A percentile compares a stretch with the other conserved stretches of the same genome.
These are phyloP conservation scores for Penicillium hesseltinei DNA, from an alignment of 2,329 filamentous ascomycete genomes.

Conservation along the genomic window DNA sequence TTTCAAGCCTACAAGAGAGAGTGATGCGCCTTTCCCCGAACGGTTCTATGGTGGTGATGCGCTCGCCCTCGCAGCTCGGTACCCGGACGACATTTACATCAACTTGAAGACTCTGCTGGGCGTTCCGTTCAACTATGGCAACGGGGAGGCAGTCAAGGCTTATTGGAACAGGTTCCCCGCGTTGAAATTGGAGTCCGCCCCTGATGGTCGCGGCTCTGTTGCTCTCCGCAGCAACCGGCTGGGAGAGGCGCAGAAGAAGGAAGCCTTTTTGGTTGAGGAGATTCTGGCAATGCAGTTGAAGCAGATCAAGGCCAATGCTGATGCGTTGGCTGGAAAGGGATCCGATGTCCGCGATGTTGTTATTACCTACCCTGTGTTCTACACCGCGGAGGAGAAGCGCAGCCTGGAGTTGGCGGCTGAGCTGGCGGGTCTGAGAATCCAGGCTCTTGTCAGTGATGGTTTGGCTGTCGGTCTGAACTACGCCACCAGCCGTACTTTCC, in stretches of 20 bases:
- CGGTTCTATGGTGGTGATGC: constrained; percentile 90
- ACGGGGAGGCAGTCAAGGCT: constrained; percentile 57
- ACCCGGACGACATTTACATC: constrained; percentile 89
- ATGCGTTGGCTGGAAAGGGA: constrained; percentile 73
- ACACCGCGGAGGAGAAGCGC: constrained; percentile 83
- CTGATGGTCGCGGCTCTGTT: constrained; percentile 62
- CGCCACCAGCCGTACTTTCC: constrained; percentile 86
- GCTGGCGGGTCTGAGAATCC: constrained; percentile 80
- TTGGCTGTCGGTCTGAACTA: constrained; percentile 93
- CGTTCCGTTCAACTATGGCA: constrained; percentile 50
- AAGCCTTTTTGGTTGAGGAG: constrained; percentile 77
- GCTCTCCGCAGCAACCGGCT: constrained; percentile 77
- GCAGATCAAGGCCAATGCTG: constrained; percentile 85
- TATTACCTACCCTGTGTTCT: constrained; percentile 86
- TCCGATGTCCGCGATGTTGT: constrained; percentile 75
- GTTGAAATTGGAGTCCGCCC: constrained; percentile 61
- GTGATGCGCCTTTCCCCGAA: constrained; percentile 73
- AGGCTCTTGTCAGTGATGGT: constrained; percentile 83
- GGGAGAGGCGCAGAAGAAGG: constrained; percentile 61
- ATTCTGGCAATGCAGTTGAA: constrained; percentile 94
- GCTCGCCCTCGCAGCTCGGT: constrained; percentile 78
- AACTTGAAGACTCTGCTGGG: constrained; percentile 93
- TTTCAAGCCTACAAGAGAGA: constrained; percentile 79
- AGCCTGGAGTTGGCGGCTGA: constrained; percentile 81
- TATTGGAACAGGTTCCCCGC: constrained; percentile 78